A percentile compares a stretch with the other conserved stretches of the same genome.
These are phyloP conservation scores for Picea abies DNA, from an alignment of 83 land plant species.

Conservation along the genomic window DNA sequence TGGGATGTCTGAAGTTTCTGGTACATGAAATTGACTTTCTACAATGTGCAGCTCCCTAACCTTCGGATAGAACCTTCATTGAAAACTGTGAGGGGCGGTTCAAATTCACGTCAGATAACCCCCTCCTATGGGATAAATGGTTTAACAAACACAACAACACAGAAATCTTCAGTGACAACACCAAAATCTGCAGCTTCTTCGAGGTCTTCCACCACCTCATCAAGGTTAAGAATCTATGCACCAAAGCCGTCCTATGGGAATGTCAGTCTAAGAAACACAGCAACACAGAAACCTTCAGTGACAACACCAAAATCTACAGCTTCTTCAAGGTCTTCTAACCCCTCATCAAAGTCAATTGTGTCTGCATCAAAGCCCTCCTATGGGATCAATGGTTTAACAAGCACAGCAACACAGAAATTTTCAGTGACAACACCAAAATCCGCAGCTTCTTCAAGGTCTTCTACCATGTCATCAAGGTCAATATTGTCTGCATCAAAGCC, in stretches of 20 bases:
- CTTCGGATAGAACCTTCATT: constrained; percentile 23
- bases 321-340: constrained; percentile 31
- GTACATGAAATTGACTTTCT: neutral
- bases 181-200: constrained; percentile 8
- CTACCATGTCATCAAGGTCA: constrained; percentile 35
- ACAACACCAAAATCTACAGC: neutral
- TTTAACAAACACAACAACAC: constrained; percentile 31
- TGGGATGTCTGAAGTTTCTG: no score
- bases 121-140: constrained; percentile 37
- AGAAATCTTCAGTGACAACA: constrained; percentile 36
- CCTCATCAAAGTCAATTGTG: constrained; percentile 12
- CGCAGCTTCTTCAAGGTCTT: constrained; percentile 28
- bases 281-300: no score
- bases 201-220: constrained; percentile 53
- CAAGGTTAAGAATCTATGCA: constrained; percentile 8
- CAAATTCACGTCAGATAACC: constrained; percentile 42
- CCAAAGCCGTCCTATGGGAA: no score
- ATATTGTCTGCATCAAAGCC: constrained; percentile 21
- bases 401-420: constrained; percentile 35
- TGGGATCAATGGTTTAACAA: constrained; percentile 21
- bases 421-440: constrained; percentile 23
- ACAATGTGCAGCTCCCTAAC: constrained; percentile 29
- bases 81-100: constrained; percentile 26
- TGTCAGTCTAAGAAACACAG: no score
- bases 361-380: constrained; percentile 17